Evolutionary conservation across 768 basidiomycete genomes (phyloP).

Genomic region (Amanita pallidorosea): DNA sequence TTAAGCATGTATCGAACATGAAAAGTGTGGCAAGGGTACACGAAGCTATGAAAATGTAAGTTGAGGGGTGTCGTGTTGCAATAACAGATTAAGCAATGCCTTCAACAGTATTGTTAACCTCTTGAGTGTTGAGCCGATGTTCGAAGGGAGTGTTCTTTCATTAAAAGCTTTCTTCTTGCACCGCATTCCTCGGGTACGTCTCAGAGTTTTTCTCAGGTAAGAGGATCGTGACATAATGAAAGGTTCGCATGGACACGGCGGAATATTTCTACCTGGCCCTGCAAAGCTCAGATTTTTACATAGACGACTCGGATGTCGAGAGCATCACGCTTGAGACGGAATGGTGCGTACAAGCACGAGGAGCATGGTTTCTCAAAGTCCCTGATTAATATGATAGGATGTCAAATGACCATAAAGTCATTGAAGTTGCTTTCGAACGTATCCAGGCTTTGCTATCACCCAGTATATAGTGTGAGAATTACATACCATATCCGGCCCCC

Average conservation of each 20-base stretch:
- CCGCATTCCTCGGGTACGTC: constrained; percentile 62
- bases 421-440: constrained; percentile 1
- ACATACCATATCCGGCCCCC: not conserved
- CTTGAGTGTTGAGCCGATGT: constrained; percentile 39
- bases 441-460: not conserved
- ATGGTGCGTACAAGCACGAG: constrained; percentile 39
- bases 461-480: not conserved
- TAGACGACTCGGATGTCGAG: constrained; percentile 57
- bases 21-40: constrained; percentile 80
- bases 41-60: constrained; percentile 77
- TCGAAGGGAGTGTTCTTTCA: constrained; percentile 28
- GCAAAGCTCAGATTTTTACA: constrained; percentile 63
- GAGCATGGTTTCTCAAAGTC: not conserved
- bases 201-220: not conserved
- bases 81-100: not conserved
- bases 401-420: constrained; percentile 1
- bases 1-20: constrained; percentile 52
- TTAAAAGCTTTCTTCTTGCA: constrained; percentile 64
- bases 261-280: constrained; percentile 75
- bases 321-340: constrained; percentile 70
- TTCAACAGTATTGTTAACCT: constrained; percentile 54
- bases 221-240: not conserved
- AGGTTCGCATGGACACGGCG: constrained; percentile 76
- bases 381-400: constrained; percentile 1
- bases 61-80: not conserved